phyloP scores from a whole-genome alignment of 805 yeast species.

The Kluyveromyces aestuarii region DNA sequence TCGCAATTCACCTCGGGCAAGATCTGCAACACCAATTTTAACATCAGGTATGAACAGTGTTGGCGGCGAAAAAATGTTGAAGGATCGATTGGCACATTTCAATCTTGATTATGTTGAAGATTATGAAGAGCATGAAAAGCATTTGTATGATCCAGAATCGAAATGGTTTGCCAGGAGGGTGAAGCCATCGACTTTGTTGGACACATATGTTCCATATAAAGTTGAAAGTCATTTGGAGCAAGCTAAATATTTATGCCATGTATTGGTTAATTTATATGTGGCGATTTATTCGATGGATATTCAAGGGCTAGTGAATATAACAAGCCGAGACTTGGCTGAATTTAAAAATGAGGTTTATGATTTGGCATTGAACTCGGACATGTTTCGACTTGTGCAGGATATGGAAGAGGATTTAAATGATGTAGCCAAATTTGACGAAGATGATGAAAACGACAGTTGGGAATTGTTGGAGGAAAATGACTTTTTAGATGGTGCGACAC shows the following conservation, averaged over 20 bases:
- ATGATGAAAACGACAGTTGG: constrained; percentile 33
- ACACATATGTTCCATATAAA: constrained; percentile 56
- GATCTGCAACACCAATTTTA: constrained; percentile 20
- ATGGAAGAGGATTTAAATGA: constrained; percentile 30
- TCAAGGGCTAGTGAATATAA: constrained; percentile 57
- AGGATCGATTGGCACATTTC: constrained; percentile 32
- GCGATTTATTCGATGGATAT: constrained; percentile 70
- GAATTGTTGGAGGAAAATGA: constrained; percentile 19
- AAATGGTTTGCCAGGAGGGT: constrained; percentile 32
- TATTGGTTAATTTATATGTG: constrained; percentile 70
- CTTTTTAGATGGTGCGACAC: constrained; percentile 27
- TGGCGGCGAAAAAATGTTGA: constrained; percentile 16
- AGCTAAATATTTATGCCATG: constrained; percentile 65
- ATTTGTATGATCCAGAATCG: constrained; percentile 28
- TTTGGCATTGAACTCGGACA: constrained; percentile 45
- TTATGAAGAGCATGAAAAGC: constrained; percentile 23
- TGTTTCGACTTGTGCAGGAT: constrained; percentile 27
- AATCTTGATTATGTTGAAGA: constrained; percentile 45
- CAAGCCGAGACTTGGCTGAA: constrained; percentile 56
- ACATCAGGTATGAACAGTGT: constrained; percentile 12
- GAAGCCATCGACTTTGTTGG: constrained; percentile 26
- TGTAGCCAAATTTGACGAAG: constrained; percentile 32
- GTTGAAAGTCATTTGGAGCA: constrained; percentile 62
- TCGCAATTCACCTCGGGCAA: constrained; percentile 4
- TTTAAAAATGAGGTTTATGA: constrained; percentile 33